Conservation (phyloP, 2,329 filamentous ascomycete species). For the Cladosporium colombiae region DNA sequence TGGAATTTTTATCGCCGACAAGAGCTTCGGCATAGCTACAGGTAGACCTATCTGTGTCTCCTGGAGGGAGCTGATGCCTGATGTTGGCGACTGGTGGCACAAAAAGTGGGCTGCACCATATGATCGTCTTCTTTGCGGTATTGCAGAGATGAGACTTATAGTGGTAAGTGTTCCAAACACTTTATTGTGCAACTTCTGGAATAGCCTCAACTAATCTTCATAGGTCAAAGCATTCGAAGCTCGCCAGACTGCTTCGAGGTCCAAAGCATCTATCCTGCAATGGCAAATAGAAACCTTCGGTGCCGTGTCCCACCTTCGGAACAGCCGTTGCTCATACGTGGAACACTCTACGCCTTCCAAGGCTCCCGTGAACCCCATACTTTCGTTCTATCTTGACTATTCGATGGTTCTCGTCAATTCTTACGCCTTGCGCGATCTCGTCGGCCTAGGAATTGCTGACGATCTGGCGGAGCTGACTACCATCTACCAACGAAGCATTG, state of each 20-base stretch:
- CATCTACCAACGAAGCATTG: constrained; percentile 13
- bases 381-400: constrained; percentile 17
- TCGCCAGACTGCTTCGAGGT: not conserved
- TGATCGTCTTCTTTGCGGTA: constrained; percentile 11
- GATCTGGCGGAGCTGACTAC: constrained; percentile 2
- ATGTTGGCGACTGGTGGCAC: constrained; percentile 15
- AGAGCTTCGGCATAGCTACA: constrained; percentile 16
- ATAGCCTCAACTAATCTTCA: not conserved
- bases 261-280: constrained; percentile 3
- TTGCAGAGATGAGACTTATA: constrained; percentile 15
- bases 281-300: constrained; percentile 10
- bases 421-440: constrained; percentile 12
- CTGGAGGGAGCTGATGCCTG: constrained; percentile 16
- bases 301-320: constrained; percentile 9
- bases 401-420: constrained; percentile 16
- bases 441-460: constrained; percentile 1
- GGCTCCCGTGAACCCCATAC: not conserved
- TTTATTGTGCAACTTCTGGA: not conserved
- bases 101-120: not conserved
- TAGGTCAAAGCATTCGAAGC: constrained; percentile 18
- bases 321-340: not conserved
- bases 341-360: not conserved
- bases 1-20: constrained; percentile 13
- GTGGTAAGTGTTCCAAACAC: not conserved
- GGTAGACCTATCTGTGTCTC: constrained; percentile 17